Evolutionary conservation across 805 yeast genomes (phyloP), one percentile per base, ranked within the genome.

Genomic region (Ogataea ganodermae): DNA sequence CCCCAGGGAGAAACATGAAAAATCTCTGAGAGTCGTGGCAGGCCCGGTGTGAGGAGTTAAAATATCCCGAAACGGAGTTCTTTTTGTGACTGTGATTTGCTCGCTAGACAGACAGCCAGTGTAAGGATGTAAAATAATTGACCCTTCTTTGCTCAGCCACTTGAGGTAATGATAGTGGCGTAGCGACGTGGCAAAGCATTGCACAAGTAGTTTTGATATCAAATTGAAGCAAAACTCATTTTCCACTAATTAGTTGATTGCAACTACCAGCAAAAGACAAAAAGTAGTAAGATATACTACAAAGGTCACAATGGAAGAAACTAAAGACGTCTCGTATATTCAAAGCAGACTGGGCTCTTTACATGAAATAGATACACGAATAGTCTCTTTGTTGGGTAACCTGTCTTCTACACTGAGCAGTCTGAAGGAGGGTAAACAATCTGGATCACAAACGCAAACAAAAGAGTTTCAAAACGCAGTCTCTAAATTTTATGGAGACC

Each of bases 311-410:
- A 42, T 42, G 45, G 18, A 37, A 14, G 39, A 31, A 24, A 48
- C 28, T 23, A 52, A 50, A 28, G 56, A 52, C 33, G 46, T 53
- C 8, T 27, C 50, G 9, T 79, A 67, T 55, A 72, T 82, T 3
- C 75, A 78, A 50, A 69, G 74, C 44, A 60, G 88, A 42, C 63
- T 83, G 26, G 78, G 79, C 21, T 67, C 81, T 1, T 65, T 83
- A 2, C 69, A 76, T 46, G 71, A 71, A 6, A 73, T 83, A 7
- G 89, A 83, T 48, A 51, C 60, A 0, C 72, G 72, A 51, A 67
- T 83, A 0, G 84, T 80, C 1, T 64, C 78, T 6, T 59, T 83
- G 10, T 60, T 83, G 13, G 79, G 74, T 27, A 72, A 71, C 48
- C 59, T 83, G 36, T 73, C 86, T 5, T 56, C 68, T 2, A 67